Percentiles rank a stretch among this genome's conserved stretches.
Conservation (phyloP, 176 grass and related monocot genomes). For the Dendrocalamus sinicus region DNA sequence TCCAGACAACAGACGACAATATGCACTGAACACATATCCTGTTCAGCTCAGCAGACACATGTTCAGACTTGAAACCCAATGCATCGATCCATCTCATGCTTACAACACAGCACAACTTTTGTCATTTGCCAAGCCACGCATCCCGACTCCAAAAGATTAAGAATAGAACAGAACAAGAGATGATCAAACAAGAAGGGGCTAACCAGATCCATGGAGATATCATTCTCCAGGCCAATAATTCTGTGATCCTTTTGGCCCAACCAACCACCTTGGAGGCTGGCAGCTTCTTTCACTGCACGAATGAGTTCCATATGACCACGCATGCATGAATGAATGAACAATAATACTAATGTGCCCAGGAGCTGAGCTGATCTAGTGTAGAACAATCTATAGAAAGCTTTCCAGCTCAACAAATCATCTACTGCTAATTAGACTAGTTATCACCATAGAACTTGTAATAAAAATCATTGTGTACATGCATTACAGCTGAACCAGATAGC, state of each 20-base stretch:
- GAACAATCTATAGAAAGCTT: neutral
- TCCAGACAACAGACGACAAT: neutral
- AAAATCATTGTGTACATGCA: neutral
- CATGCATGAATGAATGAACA: neutral
- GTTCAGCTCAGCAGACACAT: neutral
- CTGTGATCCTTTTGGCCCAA: neutral
- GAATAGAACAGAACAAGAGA: neutral
- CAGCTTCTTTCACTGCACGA: neutral
- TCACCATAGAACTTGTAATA: neutral
- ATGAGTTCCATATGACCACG: neutral
- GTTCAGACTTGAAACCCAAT: neutral
- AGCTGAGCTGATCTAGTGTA: neutral
- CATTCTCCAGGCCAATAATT: conserved; percentile 20
- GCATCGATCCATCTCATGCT: neutral
- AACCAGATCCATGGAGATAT: neutral
- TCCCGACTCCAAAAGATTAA: neutral
- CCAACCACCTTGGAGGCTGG: conserved; percentile 7
- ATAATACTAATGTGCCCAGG: neutral
- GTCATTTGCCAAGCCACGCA: neutral
- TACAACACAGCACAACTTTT: neutral
- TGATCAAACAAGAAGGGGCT: neutral
- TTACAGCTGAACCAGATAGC: neutral
- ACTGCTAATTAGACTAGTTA: neutral
- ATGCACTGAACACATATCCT: neutral
- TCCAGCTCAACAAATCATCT: neutral